phyloP scores from a whole-genome alignment of 495 filamentous ascomycete genomes.

The Astrothelium subdiscretum region DNA sequence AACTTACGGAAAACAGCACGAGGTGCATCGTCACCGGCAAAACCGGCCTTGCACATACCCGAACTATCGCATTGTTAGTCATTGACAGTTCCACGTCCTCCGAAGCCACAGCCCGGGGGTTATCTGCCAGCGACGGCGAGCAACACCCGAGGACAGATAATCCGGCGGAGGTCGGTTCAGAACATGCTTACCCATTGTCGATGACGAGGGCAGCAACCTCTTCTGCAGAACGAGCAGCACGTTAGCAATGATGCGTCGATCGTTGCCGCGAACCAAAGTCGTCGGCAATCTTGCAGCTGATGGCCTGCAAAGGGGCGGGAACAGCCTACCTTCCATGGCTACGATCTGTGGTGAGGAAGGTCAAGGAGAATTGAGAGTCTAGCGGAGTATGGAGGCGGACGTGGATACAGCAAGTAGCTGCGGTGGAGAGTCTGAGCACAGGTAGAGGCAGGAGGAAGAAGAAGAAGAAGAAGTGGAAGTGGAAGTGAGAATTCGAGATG shows the following conservation, averaged over 20 bases:
- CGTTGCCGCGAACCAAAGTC: neutral
- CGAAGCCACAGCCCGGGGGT: neutral
- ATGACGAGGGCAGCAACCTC: conserved; percentile 99
- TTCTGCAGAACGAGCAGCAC: conserved; percentile 50
- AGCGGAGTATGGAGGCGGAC: conserved; percentile 11
- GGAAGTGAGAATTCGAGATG: conserved; percentile 17
- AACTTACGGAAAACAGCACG: conserved; percentile 99
- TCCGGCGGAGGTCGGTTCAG: neutral
- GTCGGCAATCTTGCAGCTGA: conserved; percentile 10
- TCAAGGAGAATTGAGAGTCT: conserved; percentile 23
- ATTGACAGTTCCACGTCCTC: conserved; percentile 8
- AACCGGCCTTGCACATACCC: conserved; percentile 99
- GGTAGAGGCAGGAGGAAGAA: conserved; percentile 14
- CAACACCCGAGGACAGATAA: neutral
- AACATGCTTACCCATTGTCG: conserved; percentile 94
- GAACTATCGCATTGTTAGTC: conserved; percentile 49
- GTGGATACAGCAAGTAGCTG: conserved; percentile 17
- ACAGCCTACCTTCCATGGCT: conserved; percentile 71
- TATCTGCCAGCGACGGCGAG: neutral
- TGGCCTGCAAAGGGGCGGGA: conserved; percentile 19
- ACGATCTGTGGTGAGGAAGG: conserved; percentile 29
- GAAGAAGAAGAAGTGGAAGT: conserved; percentile 14
- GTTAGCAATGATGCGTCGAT: conserved; percentile 40
- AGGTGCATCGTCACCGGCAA: conserved; percentile 99
- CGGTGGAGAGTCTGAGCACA: neutral